A percentile compares a stretch with the other conserved stretches of the same genome.
Evolutionary conservation across 768 basidiomycete genomes (phyloP).

Genomic region (Panellus pusillus): DNA sequence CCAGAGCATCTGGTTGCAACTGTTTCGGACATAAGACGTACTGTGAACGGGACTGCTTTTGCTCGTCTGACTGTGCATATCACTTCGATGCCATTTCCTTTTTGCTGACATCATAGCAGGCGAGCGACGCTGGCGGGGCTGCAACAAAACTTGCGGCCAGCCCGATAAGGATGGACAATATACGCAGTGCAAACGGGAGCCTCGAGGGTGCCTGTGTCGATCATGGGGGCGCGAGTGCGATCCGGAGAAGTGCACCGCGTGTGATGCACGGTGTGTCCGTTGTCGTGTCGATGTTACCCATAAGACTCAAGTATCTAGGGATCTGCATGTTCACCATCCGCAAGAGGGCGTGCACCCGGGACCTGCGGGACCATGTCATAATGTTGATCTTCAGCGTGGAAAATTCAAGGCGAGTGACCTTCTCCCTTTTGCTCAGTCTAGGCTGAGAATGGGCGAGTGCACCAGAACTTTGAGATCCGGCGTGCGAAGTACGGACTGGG

Average conservation of each 20-base stretch:
- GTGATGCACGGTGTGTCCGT: constrained; percentile 35
- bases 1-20: constrained; percentile 33
- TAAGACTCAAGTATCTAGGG: background rate
- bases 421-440: background rate
- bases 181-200: constrained; percentile 9
- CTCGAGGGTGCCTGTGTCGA: constrained; percentile 40
- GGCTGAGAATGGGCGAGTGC: background rate
- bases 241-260: constrained; percentile 49
- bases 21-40: constrained; percentile 41
- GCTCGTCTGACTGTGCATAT: constrained; percentile 40
- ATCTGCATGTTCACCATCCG: background rate
- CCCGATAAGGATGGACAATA: constrained; percentile 16
- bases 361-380: too few species aligned
- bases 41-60: constrained; percentile 51
- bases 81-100: background rate
- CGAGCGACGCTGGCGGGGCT: constrained; percentile 41
- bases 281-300: constrained; percentile 17
- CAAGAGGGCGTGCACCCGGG: constrained; percentile 1
- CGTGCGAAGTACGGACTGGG: constrained; percentile 4
- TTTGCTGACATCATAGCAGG: constrained; percentile 33
- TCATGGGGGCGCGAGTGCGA: too few species aligned
- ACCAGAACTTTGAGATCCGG: background rate
- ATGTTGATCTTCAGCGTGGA: too few species aligned
- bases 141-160: constrained; percentile 26
- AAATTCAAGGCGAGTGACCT: too few species aligned